Evolutionary conservation across 1,284 basidiomycete species (phyloP), one percentile per base, ranked within the genome.

Genomic region (Rhizoctonia solani): DNA sequence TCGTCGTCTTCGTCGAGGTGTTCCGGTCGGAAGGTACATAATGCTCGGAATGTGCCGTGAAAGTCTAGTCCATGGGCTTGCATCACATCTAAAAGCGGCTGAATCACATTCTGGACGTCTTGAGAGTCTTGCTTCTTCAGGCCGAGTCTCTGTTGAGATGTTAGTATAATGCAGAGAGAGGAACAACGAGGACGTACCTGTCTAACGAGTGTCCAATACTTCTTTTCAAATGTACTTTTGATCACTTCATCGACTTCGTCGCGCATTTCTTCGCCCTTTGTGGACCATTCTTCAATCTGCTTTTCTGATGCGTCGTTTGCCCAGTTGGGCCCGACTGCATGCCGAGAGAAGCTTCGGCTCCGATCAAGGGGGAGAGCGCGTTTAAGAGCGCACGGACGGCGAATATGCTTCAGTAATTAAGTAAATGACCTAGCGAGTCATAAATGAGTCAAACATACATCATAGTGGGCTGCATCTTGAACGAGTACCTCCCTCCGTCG

Each of bases 401-500:
- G 73, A 86, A 96, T 11, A 92, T 73, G 65, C 89, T 90, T 39
- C 37, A 46, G 27, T 29, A 50, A 29, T 37, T 30, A 14, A 34
- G 1, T 27, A 39, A 42, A 25, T 1, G 21, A n/a, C n/a, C n/a
- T n/a, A n/a, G n/a, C n/a, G n/a, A n/a, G n/a, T n/a, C n/a, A n/a
- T n/a, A 21, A 72, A 69, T 54, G 69, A 47, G 56, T 49, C 23
- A 25, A 23, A 75, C 81, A 71, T 69, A 85, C 82, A 84, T 84
- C 82, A 85, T 85, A 70, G 79, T 81, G 29, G 82, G 83, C 76
- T 84, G 86, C 72, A 77, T 78, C 81, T 85, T 85, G 80, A 95
- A 98, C 1, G 90, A 83, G 75, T 98, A 99, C 46, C 95, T 82
- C 0, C 95, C 95, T 63, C 83, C 82, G 30, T 87, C 85, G 74